Percentiles rank a stretch among this genome's conserved stretches.
These are phyloP conservation scores for Saccharum hybrid DNA, from an alignment of 202 grass and related monocot species.

Conservation along the genomic window DNA sequence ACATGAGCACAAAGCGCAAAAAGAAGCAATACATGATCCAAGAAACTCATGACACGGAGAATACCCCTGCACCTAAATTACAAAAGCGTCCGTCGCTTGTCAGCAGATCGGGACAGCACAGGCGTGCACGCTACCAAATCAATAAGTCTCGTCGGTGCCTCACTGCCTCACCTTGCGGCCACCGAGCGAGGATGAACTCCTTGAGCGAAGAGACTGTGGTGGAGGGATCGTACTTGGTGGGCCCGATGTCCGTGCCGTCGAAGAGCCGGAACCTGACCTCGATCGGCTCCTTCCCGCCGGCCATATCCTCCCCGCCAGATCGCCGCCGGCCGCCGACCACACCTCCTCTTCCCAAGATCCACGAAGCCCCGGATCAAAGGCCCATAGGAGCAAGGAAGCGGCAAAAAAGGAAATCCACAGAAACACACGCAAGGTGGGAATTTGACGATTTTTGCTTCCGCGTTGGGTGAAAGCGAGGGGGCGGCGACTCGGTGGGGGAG, in stretches of 20 bases:
- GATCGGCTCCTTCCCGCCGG: constrained; percentile 73
- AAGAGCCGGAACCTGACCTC: constrained; percentile 93
- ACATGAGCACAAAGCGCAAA: constrained; percentile 21
- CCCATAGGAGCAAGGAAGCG: constrained; percentile 36
- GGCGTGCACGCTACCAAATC: constrained; percentile 16
- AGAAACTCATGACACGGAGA: constrained; percentile 8
- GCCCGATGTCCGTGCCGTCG: constrained; percentile 94
- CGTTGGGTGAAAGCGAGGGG: constrained; percentile 56
- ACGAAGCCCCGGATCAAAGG: constrained; percentile 45
- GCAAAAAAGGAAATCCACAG: constrained; percentile 6
- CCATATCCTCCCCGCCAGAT: constrained; percentile 64
- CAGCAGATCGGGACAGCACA: constrained; percentile 26
- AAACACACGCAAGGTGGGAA: constrained; percentile 41
- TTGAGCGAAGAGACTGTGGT: constrained; percentile 91
- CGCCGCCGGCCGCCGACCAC: constrained; percentile 17
- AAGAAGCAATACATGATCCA: constrained; percentile 36
- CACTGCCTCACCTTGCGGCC: constrained; percentile 88
- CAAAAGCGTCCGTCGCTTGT: background rate
- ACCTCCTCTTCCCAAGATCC: constrained; percentile 49
- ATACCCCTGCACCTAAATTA: constrained; percentile 24
- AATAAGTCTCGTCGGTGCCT: constrained; percentile 22
- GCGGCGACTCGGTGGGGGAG: constrained; percentile 40
- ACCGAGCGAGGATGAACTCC: constrained; percentile 87
- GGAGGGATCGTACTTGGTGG: constrained; percentile 88
- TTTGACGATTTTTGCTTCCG: constrained; percentile 57